A percentile compares a stretch with the other conserved stretches of the same genome.
Conservation (phyloP, 2,329 filamentous ascomycete genomes). For the Trichoderma koningiopsis region DNA sequence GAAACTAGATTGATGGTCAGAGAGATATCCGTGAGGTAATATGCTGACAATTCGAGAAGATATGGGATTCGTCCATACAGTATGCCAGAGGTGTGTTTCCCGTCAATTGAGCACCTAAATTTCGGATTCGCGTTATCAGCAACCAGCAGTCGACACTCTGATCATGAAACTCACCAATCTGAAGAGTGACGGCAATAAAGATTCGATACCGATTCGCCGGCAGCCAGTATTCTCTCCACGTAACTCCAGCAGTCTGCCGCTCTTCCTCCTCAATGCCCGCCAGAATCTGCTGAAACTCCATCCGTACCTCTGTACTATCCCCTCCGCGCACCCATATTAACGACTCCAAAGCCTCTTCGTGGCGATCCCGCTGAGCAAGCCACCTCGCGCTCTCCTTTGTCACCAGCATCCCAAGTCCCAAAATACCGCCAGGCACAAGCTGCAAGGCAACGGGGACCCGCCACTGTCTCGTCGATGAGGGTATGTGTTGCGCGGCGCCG, state of each 20-base stretch:
- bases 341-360: slow-evolving; percentile 49
- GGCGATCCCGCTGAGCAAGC: slow-evolving; percentile 49
- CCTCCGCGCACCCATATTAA: slow-evolving; percentile 56
- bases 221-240: slow-evolving; percentile 48
- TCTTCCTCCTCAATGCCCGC: slow-evolving; percentile 51
- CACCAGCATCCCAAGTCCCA: slow-evolving; percentile 52
- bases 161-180: slow-evolving; percentile 41
- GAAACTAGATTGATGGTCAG: slow-evolving; percentile 39
- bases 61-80: slow-evolving; percentile 35
- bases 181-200: slow-evolving; percentile 52
- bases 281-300: slow-evolving; percentile 44
- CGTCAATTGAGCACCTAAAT: slow-evolving; percentile 46
- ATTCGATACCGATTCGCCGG: slow-evolving; percentile 52
- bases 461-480: slow-evolving; percentile 48
- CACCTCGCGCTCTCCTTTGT: slow-evolving; percentile 51
- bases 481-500: slow-evolving; percentile 45
- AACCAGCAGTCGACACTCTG: neutral
- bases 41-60: neutral
- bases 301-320: slow-evolving; percentile 31
- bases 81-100: slow-evolving; percentile 55
- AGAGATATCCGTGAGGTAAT: neutral
- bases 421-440: slow-evolving; percentile 49
- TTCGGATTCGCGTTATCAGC: neutral
- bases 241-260: slow-evolving; percentile 47
- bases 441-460: slow-evolving; percentile 52